Evolutionary conservation across 805 yeast genomes (phyloP), one percentile per base, ranked within the genome.

Genomic region (Ogataea zsoltii): DNA sequence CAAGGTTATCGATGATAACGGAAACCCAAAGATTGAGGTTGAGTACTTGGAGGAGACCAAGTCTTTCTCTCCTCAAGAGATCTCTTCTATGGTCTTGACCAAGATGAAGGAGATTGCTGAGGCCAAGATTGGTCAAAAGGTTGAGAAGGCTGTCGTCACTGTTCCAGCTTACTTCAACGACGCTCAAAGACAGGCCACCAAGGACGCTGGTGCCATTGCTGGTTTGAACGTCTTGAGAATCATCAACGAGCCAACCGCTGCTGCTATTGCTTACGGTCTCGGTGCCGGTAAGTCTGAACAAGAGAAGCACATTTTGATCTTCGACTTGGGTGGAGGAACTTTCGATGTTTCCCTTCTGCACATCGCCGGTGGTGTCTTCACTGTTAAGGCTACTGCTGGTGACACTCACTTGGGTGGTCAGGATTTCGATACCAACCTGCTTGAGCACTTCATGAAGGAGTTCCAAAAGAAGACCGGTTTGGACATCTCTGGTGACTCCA

Each of bases 331-430:
- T 82, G 97, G 97, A 77, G 97, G 97, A 83, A 90, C 97, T 69
- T 90, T 90, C 77, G 97, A 90, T 87, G 97, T 90, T 46, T 91
- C 97, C 42, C 79, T 90, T 55, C 79, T 90, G 69, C 83, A 91
- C 69, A 88, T 90, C 66, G 96, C 89, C 67, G 97, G 90, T 67
- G 97, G 97, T 76, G 88, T 90, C 65, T 90, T 90, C 80, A 92
- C 90, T 71, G 97, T 90, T 63, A 90, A 90, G 80, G 90, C 97
- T 59, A 90, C 97, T 60, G 96, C 97, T 65, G 98, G 98, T 88
- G 97, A 91, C 79, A 91, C 98, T 62, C 98, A 91, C 77, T 85
- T 91, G 77, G 98, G 98, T 83, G 98, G 98, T 82, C 96, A 91
- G 81, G 98, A 91, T 77, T 91, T 91, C 74, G 98, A 91, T 77